A percentile compares a stretch with the other conserved stretches of the same genome.
phyloP scores from a whole-genome alignment of 2,329 filamentous ascomycete species.

The Catunica adiposa region DNA sequence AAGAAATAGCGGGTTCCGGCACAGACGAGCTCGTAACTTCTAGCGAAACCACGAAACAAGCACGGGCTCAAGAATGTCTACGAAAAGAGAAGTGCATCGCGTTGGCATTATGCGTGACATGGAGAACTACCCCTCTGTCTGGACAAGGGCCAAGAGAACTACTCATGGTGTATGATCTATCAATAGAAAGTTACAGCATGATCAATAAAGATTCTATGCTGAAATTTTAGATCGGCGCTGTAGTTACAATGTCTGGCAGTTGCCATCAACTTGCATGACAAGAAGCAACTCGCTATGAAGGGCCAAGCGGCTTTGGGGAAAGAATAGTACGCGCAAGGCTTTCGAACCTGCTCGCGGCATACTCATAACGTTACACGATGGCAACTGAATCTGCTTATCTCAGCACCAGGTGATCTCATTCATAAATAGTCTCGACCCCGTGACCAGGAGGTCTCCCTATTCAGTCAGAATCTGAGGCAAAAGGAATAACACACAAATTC shows the following conservation, averaged over 20 bases:
- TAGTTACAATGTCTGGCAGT: background rate
- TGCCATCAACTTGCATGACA: no score
- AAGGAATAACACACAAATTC: background rate
- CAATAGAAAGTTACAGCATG: background rate
- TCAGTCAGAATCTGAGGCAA: background rate
- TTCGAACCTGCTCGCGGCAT: no score
- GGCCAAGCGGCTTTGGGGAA: no score
- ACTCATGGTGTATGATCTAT: no score
- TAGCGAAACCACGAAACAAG: conserved; percentile 9
- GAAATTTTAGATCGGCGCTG: no score
- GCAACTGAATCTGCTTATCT: no score
- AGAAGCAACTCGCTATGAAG: no score
- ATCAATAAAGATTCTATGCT: background rate
- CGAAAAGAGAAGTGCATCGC: background rate
- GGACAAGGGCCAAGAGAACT: background rate
- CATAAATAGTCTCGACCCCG: no score
- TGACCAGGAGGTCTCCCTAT: no score
- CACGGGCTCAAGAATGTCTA: conserved; percentile 1
- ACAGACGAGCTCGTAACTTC: background rate
- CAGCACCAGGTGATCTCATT: no score
- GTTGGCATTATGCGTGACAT: background rate
- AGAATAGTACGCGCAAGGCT: no score
- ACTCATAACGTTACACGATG: no score
- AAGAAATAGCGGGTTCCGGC: background rate
- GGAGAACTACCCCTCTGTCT: background rate